Evolutionary conservation across 169 alveolate species (phyloP).

Genomic region (Eimeria necatrix): DNA sequence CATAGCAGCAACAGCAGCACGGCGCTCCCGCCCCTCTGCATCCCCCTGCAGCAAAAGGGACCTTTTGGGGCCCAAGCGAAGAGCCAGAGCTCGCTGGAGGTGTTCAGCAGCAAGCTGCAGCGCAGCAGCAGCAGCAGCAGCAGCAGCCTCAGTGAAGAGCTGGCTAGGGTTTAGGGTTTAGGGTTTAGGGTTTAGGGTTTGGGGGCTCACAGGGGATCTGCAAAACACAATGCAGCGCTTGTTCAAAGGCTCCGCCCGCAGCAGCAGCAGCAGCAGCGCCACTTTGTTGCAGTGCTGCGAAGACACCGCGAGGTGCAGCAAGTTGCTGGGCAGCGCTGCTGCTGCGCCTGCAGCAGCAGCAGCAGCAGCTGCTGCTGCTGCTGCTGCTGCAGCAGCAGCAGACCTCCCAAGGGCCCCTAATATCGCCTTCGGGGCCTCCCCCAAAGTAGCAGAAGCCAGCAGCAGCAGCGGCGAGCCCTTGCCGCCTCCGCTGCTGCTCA

Average conservation of each 20-base stretch:
- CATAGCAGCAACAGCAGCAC: constrained; percentile 39
- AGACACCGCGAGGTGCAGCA: constrained; percentile 1
- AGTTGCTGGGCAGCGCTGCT: neutral
- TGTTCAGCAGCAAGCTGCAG: neutral
- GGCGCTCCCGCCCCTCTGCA: neutral
- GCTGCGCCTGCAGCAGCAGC: neutral
- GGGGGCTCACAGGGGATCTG: constrained; percentile 23
- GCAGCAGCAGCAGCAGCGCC: neutral
- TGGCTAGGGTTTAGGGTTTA: neutral
- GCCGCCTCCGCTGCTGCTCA: constrained; percentile 12
- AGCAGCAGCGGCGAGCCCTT: neutral
- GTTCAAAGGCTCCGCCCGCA: constrained; percentile 70
- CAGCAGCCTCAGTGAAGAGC: neutral
- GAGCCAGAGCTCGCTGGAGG: constrained; percentile 19
- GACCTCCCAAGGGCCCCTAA: constrained; percentile 17
- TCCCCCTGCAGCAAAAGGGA: neutral
- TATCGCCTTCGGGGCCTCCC: constrained; percentile 11
- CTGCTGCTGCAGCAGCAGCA: neutral
- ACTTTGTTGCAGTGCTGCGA: neutral
- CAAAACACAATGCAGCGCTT: constrained; percentile 72
- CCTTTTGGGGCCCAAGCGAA: neutral
- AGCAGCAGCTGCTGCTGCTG: neutral
- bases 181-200: neutral
- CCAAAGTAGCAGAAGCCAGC: constrained; percentile 3
- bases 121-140: neutral